Percentiles rank a stretch among this genome's conserved stretches.
Evolutionary conservation across 1,284 basidiomycete genomes (phyloP).

Genomic region (Ceratobasidium papillatum): DNA sequence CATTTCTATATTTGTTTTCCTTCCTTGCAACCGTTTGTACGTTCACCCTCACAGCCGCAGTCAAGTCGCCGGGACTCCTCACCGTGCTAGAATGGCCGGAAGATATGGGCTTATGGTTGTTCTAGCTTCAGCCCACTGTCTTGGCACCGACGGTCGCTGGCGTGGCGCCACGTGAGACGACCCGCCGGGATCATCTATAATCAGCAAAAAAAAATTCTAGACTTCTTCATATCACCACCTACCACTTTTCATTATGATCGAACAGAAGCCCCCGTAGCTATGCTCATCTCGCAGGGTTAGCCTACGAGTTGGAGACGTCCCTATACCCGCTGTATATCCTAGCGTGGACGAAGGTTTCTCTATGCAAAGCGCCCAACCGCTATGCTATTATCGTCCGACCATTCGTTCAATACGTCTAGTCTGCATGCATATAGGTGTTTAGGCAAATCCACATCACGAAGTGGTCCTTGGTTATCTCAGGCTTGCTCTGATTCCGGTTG

Average conservation of each 20-base stretch:
- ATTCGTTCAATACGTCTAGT: too few relatives aligned
- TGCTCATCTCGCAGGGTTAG: not conserved
- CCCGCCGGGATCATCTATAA: not conserved
- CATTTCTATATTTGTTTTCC: not conserved
- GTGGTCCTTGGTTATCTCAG: too few relatives aligned
- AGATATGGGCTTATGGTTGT: not conserved
- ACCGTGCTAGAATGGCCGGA: not conserved
- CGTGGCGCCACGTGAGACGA: not conserved
- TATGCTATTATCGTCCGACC: too few relatives aligned
- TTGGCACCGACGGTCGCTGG: not conserved
- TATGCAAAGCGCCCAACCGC: too few relatives aligned
- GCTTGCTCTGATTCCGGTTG: not conserved
- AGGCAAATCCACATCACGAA: too few relatives aligned
- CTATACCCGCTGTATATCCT: too few relatives aligned
- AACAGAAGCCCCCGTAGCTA: conserved; percentile 3
- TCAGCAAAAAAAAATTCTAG: not conserved
- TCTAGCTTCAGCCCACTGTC: not conserved
- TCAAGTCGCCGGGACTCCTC: too few relatives aligned
- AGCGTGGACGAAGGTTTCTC: not conserved
- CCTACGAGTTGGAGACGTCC: too few relatives aligned
- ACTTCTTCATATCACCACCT: not conserved
- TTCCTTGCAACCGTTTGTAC: not conserved
- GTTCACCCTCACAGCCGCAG: too few relatives aligned
- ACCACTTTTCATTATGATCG: conserved; percentile 11
- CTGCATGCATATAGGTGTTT: too few relatives aligned